A percentile compares a stretch with the other conserved stretches of the same genome.
Evolutionary conservation across 2,329 filamentous ascomycete species (phyloP).

Genomic region (Pseudogymnoascus sp.): DNA sequence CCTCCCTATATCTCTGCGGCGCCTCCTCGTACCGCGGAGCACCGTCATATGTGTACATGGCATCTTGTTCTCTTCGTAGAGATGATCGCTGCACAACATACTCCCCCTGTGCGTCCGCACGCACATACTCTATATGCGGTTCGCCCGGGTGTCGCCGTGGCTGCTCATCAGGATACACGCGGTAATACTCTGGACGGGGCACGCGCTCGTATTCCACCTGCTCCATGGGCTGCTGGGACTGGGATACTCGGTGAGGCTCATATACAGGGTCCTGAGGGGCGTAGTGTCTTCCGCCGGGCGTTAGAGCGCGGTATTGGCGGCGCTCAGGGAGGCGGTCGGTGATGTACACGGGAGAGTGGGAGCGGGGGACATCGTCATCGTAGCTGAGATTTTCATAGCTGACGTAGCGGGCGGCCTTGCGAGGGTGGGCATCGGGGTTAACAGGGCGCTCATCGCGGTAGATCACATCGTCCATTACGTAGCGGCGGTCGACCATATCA

Average conservation of each 20-base stretch:
- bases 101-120: slow-evolving; percentile 36
- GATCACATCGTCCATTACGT: slow-evolving; percentile 25
- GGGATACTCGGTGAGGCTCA: slow-evolving; percentile 19
- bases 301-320: slow-evolving; percentile 27
- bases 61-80: slow-evolving; percentile 16
- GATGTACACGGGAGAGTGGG: slow-evolving; percentile 29
- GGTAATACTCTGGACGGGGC: slow-evolving; percentile 28
- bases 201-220: slow-evolving; percentile 25
- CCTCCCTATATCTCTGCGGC: not conserved
- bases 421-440: slow-evolving; percentile 14
- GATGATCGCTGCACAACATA: slow-evolving; percentile 39
- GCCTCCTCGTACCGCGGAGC: not conserved
- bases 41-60: slow-evolving; percentile 8
- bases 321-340: slow-evolving; percentile 20
- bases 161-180: slow-evolving; percentile 26
- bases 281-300: slow-evolving; percentile 19
- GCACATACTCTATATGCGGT: slow-evolving; percentile 36
- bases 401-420: slow-evolving; percentile 27
- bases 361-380: slow-evolving; percentile 19
- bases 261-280: slow-evolving; percentile 22
- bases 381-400: slow-evolving; percentile 25
- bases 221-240: slow-evolving; percentile 18
- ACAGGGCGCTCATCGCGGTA: slow-evolving; percentile 27
- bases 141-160: slow-evolving; percentile 24
- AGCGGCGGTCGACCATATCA: slow-evolving; percentile 26